Evolutionary conservation across 495 filamentous ascomycete species (phyloP), one percentile per base, ranked within the genome.

Genomic region (Podospora anserina): DNA sequence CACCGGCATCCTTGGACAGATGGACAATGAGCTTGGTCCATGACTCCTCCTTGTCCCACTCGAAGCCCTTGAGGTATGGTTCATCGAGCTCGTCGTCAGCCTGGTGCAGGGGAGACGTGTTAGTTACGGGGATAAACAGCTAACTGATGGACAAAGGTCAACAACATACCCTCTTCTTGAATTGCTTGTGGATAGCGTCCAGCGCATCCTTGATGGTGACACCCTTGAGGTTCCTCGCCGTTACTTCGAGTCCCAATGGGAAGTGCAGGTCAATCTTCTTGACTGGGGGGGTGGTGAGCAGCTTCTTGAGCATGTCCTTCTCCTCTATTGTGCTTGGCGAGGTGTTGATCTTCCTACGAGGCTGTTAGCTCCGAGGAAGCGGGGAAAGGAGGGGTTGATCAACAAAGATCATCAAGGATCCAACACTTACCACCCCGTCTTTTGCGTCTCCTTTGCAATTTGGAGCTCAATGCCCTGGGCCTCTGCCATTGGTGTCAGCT

Each of bases 151-250:
- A 49, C n/a, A 49, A 49, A 27, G 32, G 57, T 44, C 15, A 49
- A 73, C 81, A 68, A 71, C 69, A 15, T 81, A 91, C 93, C 89
- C 92, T 88, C 88, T 96, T 97, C 85, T 94, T 94, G 85, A 89
- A 95, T 71, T 90, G 87, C 83, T 96, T 96, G 85, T 95, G 83
- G 82, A 97, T 97, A 72, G 91, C 93, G 78, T 96, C 92, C 76
- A 96, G 77, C 66, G 92, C 93, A 80, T 97, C 93, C 82, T 96
- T 96, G 83, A 97, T 92, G 54, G 93, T 97, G 70, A 97, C 92
- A 49, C 93, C 93, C 78, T 94, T 94, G 68, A 91, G 79, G 78
- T 97, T 97, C 70, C 93, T 86, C 70, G 93, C 93, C 54, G 91
- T 92, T 74, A 97, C 91, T 70, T 93, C 89, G 7, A 93, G 82